A percentile compares a stretch with the other conserved stretches of the same genome.
phyloP scores from a whole-genome alignment of 2,329 filamentous ascomycete genomes.

The Ophiostoma fasciatum region DNA sequence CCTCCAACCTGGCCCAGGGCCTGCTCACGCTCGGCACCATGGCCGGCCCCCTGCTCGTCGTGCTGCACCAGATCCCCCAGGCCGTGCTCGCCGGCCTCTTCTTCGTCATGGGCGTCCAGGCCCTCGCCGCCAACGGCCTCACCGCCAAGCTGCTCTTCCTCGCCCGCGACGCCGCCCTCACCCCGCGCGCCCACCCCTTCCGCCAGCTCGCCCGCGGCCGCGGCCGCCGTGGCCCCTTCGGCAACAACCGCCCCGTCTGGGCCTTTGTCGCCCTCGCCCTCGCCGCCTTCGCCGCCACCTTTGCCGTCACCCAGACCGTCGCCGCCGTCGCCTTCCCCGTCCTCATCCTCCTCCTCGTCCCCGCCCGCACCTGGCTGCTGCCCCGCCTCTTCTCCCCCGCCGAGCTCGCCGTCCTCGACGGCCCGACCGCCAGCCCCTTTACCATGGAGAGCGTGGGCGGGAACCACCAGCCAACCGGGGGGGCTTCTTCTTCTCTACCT shows the following conservation, averaged over 20 bases:
- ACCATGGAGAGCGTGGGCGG: conserved; percentile 65
- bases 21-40: conserved; percentile 67
- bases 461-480: conserved; percentile 39
- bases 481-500: no score
- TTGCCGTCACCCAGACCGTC: conserved; percentile 69
- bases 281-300: conserved; percentile 59
- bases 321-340: conserved; percentile 71
- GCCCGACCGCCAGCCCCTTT: conserved; percentile 59
- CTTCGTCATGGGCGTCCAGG: conserved; percentile 74
- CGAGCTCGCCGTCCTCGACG: conserved; percentile 51
- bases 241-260: conserved; percentile 45
- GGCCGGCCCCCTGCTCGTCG: conserved; percentile 57
- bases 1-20: conserved; percentile 65
- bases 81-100: conserved; percentile 69
- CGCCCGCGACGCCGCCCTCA: conserved; percentile 47
- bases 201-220: conserved; percentile 41
- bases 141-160: conserved; percentile 62
- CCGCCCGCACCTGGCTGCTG: conserved; percentile 47
- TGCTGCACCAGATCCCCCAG: conserved; percentile 65
- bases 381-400: conserved; percentile 43
- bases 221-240: no score
- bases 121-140: conserved; percentile 62
- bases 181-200: conserved; percentile 42
- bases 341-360: conserved; percentile 55
- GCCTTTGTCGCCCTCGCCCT: conserved; percentile 55